phyloP scores from a whole-genome alignment of 805 yeast genomes.

The Kregervanrija pseudodelftensis region DNA sequence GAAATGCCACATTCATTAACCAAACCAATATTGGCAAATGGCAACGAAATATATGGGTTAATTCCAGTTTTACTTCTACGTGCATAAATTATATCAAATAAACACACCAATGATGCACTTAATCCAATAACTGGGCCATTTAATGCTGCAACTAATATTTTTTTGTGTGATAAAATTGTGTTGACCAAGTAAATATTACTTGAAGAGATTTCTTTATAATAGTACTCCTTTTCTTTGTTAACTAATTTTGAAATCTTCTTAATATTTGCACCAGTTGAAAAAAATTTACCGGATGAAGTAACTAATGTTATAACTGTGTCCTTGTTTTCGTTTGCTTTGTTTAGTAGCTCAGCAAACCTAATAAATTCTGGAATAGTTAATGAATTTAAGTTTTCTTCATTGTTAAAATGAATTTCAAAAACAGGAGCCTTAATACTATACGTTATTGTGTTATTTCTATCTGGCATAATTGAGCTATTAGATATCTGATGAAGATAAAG shows the following conservation, averaged over 20 bases:
- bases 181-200: conserved; percentile 66
- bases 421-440: conserved; percentile 16
- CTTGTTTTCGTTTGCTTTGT: conserved; percentile 56
- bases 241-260: conserved; percentile 26
- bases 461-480: too few species aligned
- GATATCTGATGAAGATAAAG: too few species aligned
- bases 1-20: conserved; percentile 79
- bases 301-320: conserved; percentile 58
- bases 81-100: conserved; percentile 71
- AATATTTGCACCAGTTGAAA: conserved; percentile 82
- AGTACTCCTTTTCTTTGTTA: conserved; percentile 14
- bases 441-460: conserved; percentile 1
- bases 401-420: conserved; percentile 54
- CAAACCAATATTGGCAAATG: conserved; percentile 77
- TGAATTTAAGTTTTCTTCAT: conserved; percentile 60
- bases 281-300: conserved; percentile 65
- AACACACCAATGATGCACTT: conserved; percentile 62
- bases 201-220: conserved; percentile 34
- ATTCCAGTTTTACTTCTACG: neutral
- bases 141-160: conserved; percentile 63
- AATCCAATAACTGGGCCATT: conserved; percentile 88
- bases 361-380: conserved; percentile 58
- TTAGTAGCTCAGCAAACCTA: conserved; percentile 49
- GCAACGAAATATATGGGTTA: conserved; percentile 45
- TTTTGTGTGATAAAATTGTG: conserved; percentile 61